phyloP scores from a whole-genome alignment of 2,329 filamentous ascomycete species.

The Ampelomyces quisqualis region DNA sequence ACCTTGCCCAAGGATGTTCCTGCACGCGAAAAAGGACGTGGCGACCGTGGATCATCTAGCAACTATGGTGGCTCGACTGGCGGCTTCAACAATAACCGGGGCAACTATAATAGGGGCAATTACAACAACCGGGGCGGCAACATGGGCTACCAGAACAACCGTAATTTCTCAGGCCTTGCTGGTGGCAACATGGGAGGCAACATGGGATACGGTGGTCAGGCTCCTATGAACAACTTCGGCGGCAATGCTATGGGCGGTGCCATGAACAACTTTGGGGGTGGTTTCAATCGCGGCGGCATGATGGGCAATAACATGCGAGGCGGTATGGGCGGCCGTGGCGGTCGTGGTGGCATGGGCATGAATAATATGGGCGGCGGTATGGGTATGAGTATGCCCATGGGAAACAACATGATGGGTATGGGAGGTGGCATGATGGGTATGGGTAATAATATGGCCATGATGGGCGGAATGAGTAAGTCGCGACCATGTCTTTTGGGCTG shows the following conservation, averaged over 20 bases:
- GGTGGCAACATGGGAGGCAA: constrained; percentile 42
- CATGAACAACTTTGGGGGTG: constrained; percentile 43
- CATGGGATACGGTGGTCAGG: constrained; percentile 46
- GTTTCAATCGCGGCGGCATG: constrained; percentile 48
- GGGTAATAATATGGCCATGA: constrained; percentile 33
- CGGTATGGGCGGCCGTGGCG: constrained; percentile 50
- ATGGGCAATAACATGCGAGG: constrained; percentile 44
- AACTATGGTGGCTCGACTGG: constrained; percentile 53
- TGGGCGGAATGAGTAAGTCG: constrained; percentile 35
- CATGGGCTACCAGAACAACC: constrained; percentile 40
- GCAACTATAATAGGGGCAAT: constrained; percentile 36
- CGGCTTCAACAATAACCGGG: constrained; percentile 31
- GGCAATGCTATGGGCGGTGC: constrained; percentile 32
- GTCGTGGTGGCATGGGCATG: constrained; percentile 36
- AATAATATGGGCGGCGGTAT: constrained; percentile 22
- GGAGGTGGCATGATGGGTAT: constrained; percentile 39
- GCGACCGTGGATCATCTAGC: constrained; percentile 55
- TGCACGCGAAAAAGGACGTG: constrained; percentile 65
- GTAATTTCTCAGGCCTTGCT: constrained; percentile 41
- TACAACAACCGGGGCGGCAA: constrained; percentile 35
- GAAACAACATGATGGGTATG: constrained; percentile 40
- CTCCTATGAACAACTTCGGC: constrained; percentile 52
- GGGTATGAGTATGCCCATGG: constrained; percentile 45
- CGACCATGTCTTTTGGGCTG: too few relatives aligned
- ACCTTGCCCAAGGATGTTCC: constrained; percentile 88